A percentile compares a stretch with the other conserved stretches of the same genome.
These are phyloP conservation scores for Leccinum huronense DNA, from an alignment of 1,284 basidiomycete genomes.

Conservation along the genomic window DNA sequence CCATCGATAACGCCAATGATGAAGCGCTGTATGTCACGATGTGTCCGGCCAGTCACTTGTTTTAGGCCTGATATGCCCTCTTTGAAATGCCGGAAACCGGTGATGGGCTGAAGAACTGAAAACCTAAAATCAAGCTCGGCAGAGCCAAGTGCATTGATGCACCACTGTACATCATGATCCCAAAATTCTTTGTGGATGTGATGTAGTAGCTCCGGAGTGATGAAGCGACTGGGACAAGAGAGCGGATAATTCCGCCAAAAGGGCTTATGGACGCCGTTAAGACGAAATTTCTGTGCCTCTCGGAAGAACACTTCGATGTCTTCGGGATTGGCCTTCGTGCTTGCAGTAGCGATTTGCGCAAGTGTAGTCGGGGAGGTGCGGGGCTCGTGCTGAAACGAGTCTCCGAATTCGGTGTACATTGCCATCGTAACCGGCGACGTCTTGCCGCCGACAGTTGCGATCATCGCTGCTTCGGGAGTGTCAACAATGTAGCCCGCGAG, in stretches of 20 bases:
- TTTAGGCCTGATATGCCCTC: not conserved
- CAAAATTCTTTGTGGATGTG: not conserved
- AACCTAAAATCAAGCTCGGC: not conserved
- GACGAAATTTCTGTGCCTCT: not conserved
- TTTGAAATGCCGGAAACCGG: not conserved
- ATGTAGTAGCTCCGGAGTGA: not conserved
- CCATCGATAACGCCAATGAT: not conserved
- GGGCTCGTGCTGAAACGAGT: not conserved
- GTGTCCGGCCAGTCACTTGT: not conserved
- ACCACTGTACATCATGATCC: not conserved
- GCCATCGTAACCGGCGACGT: not conserved
- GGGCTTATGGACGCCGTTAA: not conserved
- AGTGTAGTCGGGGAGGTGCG: not conserved
- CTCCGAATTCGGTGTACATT: not conserved
- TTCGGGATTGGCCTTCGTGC: not conserved
- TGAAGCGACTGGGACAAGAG: not conserved
- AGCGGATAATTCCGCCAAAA: not conserved
- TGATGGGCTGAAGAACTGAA: not conserved
- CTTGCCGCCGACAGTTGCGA: not conserved
- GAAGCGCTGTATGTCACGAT: not conserved
- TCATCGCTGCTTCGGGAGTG: not conserved
- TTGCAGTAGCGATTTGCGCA: not conserved
- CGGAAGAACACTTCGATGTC: not conserved
- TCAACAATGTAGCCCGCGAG: not conserved
- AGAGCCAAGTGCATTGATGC: not conserved